Evolutionary conservation across 2,329 filamentous ascomycete genomes (phyloP).

Genomic region (Exophiala sp.): DNA sequence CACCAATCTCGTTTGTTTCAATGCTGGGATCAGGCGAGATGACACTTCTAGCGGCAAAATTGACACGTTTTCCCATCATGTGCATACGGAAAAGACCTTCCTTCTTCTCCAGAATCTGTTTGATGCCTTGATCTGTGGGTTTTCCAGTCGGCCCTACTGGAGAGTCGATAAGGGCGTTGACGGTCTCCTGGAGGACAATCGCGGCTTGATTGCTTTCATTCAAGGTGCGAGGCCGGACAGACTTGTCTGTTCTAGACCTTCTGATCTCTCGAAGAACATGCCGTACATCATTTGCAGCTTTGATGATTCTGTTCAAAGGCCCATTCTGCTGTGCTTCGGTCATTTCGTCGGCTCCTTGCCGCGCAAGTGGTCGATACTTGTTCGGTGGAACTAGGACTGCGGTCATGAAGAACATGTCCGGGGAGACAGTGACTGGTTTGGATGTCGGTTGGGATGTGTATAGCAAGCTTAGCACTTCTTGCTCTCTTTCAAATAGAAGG

Average conservation of each 20-base stretch:
- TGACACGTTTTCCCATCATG: conserved; percentile 99
- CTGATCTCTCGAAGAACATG: conserved; percentile 68
- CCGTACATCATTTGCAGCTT: conserved; percentile 68
- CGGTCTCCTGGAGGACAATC: conserved; percentile 77
- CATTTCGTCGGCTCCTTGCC: conserved; percentile 74
- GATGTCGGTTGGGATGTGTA: conserved; percentile 73
- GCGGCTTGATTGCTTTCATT: conserved; percentile 74
- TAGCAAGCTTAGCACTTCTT: conserved; percentile 76
- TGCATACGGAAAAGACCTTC: conserved; percentile 98
- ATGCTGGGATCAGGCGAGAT: conserved; percentile 98
- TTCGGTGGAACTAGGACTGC: conserved; percentile 88
- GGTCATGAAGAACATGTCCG: conserved; percentile 93
- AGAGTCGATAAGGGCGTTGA: conserved; percentile 92
- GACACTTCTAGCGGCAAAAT: conserved; percentile 94
- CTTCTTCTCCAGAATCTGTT: conserved; percentile 97
- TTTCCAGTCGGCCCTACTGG: conserved; percentile 77
- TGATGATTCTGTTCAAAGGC: conserved; percentile 80
- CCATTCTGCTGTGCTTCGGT: conserved; percentile 85
- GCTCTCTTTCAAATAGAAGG: conserved; percentile 81
- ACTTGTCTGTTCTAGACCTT: conserved; percentile 35
- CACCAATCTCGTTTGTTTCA: conserved; percentile 97
- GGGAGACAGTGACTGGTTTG: conserved; percentile 56
- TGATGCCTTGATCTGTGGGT: conserved; percentile 86
- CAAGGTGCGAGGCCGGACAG: conserved; percentile 60
- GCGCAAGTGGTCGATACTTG: conserved; percentile 81